A percentile compares a stretch with the other conserved stretches of the same genome.
Evolutionary conservation across 1,284 basidiomycete species (phyloP).

Genomic region (Schizophyllum commune): DNA sequence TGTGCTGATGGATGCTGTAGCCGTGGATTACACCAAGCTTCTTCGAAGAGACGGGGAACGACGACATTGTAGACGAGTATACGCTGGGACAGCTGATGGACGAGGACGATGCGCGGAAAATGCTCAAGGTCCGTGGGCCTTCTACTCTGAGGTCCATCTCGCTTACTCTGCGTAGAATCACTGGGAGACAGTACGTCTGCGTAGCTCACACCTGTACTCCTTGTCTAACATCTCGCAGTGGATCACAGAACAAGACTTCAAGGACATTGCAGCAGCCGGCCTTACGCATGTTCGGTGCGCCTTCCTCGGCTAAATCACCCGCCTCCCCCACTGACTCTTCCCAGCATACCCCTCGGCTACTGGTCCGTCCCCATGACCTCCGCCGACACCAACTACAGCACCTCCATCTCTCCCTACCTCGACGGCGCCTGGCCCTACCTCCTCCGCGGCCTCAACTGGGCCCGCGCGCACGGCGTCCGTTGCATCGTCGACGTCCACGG

Average conservation of each 20-base stretch:
- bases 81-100: slow-evolving; percentile 57
- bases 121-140: slow-evolving; percentile 22
- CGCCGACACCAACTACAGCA: slow-evolving; percentile 40
- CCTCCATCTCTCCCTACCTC: slow-evolving; percentile 48
- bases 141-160: not conserved
- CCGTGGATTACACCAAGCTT: slow-evolving; percentile 73
- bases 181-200: slow-evolving; percentile 44
- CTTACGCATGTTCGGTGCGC: slow-evolving; percentile 69
- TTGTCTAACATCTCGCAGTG: slow-evolving; percentile 27
- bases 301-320: slow-evolving; percentile 3
- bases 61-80: slow-evolving; percentile 59
- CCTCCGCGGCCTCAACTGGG: slow-evolving; percentile 59
- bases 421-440: slow-evolving; percentile 66
- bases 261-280: slow-evolving; percentile 57
- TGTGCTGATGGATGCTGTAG: slow-evolving; percentile 22
- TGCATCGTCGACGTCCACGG: slow-evolving; percentile 70
- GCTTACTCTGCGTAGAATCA: slow-evolving; percentile 31
- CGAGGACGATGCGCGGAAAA: slow-evolving; percentile 32
- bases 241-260: slow-evolving; percentile 68
- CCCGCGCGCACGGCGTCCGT: slow-evolving; percentile 44
- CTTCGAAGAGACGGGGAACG: slow-evolving; percentile 56
- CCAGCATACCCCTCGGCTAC: slow-evolving; percentile 65
- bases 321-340: slow-evolving; percentile 5
- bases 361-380: slow-evolving; percentile 65
- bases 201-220: slow-evolving; percentile 6